phyloP scores from a whole-genome alignment of 306 rosid species.

The Leucaena leucocephala region DNA sequence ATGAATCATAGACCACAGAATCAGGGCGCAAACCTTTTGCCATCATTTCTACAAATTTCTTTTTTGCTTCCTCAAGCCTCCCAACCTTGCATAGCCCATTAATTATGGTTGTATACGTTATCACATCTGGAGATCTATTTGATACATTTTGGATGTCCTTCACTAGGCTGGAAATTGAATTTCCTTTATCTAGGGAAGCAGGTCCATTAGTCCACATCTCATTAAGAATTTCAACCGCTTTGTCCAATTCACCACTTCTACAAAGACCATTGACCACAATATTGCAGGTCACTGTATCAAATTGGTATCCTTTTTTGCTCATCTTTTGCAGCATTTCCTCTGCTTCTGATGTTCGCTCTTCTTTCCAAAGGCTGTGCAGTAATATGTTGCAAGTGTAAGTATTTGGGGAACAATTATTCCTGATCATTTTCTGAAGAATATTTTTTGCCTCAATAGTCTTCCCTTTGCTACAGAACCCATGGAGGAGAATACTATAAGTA shows the following conservation, averaged over 20 bases:
- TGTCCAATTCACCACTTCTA: conserved; percentile 76
- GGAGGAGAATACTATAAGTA: conserved; percentile 72
- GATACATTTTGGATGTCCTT: conserved; percentile 55
- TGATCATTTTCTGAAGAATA: conserved; percentile 76
- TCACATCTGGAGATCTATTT: conserved; percentile 68
- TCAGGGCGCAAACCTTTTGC: conserved; percentile 73
- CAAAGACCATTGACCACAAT: conserved; percentile 82
- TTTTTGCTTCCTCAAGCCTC: conserved; percentile 87
- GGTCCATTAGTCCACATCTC: conserved; percentile 90
- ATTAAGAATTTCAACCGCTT: conserved; percentile 53
- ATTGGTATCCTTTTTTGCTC: conserved; percentile 68
- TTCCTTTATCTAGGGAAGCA: conserved; percentile 64
- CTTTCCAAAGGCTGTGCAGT: conserved; percentile 89
- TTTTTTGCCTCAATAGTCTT: conserved; percentile 71
- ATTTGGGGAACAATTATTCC: conserved; percentile 69
- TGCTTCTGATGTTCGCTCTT: conserved; percentile 79
- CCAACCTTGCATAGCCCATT: conserved; percentile 82
- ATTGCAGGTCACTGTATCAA: conserved; percentile 87
- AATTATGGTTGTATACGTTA: conserved; percentile 77
- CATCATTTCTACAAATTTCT: conserved; percentile 81
- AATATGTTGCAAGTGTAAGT: conserved; percentile 80
- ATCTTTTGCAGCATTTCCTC: conserved; percentile 78
- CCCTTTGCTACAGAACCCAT: conserved; percentile 79
- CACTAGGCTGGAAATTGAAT: conserved; percentile 63
- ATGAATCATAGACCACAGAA: conserved; percentile 66